Evolutionary conservation across 495 filamentous ascomycete genomes (phyloP).

Genomic region (Daldinia bambusicola): DNA sequence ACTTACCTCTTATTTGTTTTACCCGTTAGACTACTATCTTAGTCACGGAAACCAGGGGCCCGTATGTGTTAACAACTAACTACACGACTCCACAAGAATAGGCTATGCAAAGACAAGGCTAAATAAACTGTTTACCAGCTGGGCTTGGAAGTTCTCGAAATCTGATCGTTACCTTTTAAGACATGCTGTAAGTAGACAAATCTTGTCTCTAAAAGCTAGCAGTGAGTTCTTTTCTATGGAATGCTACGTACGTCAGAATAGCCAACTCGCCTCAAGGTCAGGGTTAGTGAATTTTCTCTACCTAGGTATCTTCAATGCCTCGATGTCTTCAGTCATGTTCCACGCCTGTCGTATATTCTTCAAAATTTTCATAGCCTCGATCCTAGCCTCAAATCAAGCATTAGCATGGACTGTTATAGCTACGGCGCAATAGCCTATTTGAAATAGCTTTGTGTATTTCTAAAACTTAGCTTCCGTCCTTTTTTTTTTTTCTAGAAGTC

Average conservation of each 20-base stretch:
- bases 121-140: neutral
- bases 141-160: neutral
- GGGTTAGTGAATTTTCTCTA: neutral
- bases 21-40: neutral
- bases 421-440: neutral
- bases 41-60: neutral
- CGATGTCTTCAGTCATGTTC: neutral
- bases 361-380: neutral
- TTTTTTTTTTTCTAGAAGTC: neutral
- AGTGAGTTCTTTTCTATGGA: neutral
- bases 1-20: neutral
- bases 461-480: neutral
- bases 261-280: neutral
- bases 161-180: neutral
- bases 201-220: neutral
- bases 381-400: neutral
- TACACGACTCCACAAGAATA: conserved; percentile 1
- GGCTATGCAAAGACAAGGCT: neutral
- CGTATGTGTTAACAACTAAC: neutral
- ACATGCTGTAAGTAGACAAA: neutral
- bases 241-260: neutral
- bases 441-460: neutral
- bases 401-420: neutral
- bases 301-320: neutral
- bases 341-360: neutral